Conservation (phyloP, 2,329 filamentous ascomycete species). For the Atkinsonella hypoxylon region DNA sequence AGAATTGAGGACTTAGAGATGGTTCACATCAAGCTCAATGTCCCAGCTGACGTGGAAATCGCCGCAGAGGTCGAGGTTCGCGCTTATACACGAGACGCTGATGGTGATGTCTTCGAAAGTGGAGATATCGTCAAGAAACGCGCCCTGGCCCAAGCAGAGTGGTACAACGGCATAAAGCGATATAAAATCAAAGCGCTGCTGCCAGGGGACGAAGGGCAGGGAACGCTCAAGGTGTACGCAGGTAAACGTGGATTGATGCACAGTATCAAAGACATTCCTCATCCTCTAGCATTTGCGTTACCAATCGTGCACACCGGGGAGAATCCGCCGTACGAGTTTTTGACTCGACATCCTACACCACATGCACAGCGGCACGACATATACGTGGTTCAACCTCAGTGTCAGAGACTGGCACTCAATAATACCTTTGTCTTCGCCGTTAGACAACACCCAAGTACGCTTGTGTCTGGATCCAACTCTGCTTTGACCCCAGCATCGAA, state of each 20-base stretch:
- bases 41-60: conserved; percentile 82
- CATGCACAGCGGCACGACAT: conserved; percentile 96
- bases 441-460: conserved; percentile 71
- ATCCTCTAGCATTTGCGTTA: conserved; percentile 79
- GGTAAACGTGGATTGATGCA: conserved; percentile 95
- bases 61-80: conserved; percentile 85
- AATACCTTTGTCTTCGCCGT: conserved; percentile 98
- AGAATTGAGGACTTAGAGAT: conserved; percentile 88
- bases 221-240: conserved; percentile 80
- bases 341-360: conserved; percentile 85
- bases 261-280: conserved; percentile 90
- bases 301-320: conserved; percentile 83
- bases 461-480: conserved; percentile 20
- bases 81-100: conserved; percentile 65
- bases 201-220: conserved; percentile 83
- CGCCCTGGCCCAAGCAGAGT: conserved; percentile 82
- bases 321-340: conserved; percentile 89
- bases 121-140: conserved; percentile 78
- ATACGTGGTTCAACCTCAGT: conserved; percentile 94
- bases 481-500: conserved; percentile 34
- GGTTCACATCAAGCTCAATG: conserved; percentile 77
- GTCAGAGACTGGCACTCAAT: conserved; percentile 74
- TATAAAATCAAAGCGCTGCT: conserved; percentile 90
- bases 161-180: conserved; percentile 75
- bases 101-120: conserved; percentile 89